Evolutionary conservation across 352 stramenopile genomes (phyloP).

Genomic region (Phytophthora multivora): DNA sequence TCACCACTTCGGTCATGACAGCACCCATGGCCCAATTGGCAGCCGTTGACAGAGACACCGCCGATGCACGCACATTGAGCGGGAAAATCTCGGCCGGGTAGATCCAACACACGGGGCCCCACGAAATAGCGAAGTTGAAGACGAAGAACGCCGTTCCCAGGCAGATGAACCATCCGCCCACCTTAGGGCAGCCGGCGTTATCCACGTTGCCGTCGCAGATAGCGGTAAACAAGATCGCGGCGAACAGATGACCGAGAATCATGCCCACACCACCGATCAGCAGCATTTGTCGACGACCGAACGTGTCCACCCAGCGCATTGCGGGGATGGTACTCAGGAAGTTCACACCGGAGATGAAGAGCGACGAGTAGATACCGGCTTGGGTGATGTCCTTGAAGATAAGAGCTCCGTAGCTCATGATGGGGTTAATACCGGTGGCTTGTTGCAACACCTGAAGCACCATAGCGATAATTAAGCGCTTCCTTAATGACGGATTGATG

Average conservation of each 20-base stretch:
- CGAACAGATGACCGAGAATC: conserved; percentile 39
- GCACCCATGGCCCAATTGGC: conserved; percentile 53
- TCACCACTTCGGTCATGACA: conserved; percentile 43
- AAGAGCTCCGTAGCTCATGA: conserved; percentile 43
- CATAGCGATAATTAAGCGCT: conserved; percentile 38
- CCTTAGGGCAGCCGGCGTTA: conserved; percentile 30
- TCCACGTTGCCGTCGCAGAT: conserved; percentile 33
- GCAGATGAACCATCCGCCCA: conserved; percentile 45
- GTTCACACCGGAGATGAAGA: conserved; percentile 41
- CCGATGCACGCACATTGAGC: conserved; percentile 36
- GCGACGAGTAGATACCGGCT: conserved; percentile 27
- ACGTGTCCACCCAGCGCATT: conserved; percentile 44
- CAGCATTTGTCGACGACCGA: conserved; percentile 36
- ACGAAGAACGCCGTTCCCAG: conserved; percentile 39
- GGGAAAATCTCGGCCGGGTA: conserved; percentile 65
- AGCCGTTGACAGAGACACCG: conserved; percentile 22
- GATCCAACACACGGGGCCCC: conserved; percentile 52
- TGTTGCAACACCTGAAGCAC: conserved; percentile 39
- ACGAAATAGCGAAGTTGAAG: conserved; percentile 44
- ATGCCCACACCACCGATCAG: conserved; percentile 43
- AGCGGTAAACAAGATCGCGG: conserved; percentile 37
- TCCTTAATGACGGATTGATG: conserved; percentile 25
- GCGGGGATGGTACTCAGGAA: conserved; percentile 41
- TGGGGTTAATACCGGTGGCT: conserved; percentile 40
- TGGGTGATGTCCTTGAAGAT: conserved; percentile 50